phyloP scores from a whole-genome alignment of 192 early-diverging fungal genomes.

The Gorgonomyces haynaldii region DNA sequence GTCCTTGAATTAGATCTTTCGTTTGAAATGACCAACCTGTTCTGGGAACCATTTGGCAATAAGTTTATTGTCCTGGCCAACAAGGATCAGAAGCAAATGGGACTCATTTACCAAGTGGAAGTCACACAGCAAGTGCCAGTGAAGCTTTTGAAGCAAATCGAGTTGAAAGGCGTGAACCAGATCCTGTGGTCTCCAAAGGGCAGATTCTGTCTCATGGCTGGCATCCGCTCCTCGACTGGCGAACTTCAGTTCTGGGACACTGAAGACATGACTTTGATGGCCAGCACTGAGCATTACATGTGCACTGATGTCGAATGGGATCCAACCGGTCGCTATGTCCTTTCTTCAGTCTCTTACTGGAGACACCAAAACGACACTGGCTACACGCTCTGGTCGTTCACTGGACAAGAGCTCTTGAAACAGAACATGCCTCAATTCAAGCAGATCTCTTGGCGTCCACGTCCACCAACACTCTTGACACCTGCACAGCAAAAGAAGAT shows the following conservation, averaged over 20 bases:
- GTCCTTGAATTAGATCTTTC: slow-evolving; percentile 76
- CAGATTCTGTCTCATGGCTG: slow-evolving; percentile 79
- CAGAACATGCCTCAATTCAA: slow-evolving; percentile 71
- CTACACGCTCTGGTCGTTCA: slow-evolving; percentile 84
- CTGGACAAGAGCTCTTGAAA: slow-evolving; percentile 68
- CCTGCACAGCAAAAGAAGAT: slow-evolving; percentile 74
- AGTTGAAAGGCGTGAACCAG: slow-evolving; percentile 69
- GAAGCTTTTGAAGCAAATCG: slow-evolving; percentile 71
- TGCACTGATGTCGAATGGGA: slow-evolving; percentile 97
- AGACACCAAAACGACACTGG: slow-evolving; percentile 79
- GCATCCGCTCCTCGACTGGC: slow-evolving; percentile 56
- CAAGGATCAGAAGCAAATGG: slow-evolving; percentile 48
- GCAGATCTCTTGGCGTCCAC: slow-evolving; percentile 92
- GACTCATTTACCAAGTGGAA: slow-evolving; percentile 74
- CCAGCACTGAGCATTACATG: slow-evolving; percentile 81
- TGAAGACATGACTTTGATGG: slow-evolving; percentile 55
- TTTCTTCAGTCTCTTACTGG: slow-evolving; percentile 78
- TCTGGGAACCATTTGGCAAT: slow-evolving; percentile 89
- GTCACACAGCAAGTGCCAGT: slow-evolving; percentile 39
- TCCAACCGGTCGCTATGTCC: slow-evolving; percentile 91
- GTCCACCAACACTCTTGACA: slow-evolving; percentile 69
- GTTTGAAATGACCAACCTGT: slow-evolving; percentile 70
- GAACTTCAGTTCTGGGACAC: slow-evolving; percentile 91
- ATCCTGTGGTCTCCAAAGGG: slow-evolving; percentile 95
- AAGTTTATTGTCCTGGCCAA: slow-evolving; percentile 82